Conservation (phyloP, 2,329 filamentous ascomycete genomes). For the Fusarium musae region DNA sequence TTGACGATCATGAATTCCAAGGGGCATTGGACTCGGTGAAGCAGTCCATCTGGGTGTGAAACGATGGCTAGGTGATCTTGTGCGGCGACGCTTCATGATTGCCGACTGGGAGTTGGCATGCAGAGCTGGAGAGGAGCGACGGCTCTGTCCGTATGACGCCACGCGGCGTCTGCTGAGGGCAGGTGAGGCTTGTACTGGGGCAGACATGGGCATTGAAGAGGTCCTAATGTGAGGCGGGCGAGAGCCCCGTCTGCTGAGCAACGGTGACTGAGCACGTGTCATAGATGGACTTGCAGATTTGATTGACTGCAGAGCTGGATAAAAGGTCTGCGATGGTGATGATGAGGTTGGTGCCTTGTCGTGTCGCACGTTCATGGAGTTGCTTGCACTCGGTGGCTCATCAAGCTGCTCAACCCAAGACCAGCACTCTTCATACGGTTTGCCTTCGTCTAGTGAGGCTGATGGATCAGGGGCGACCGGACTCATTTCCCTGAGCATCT, state of each 20-base stretch:
- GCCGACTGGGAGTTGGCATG: conserved; percentile 45
- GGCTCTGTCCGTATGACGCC: conserved; percentile 54
- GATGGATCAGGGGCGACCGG: conserved; percentile 62
- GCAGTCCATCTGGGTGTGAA: conserved; percentile 68
- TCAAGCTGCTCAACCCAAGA: conserved; percentile 73
- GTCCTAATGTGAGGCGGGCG: conserved; percentile 63
- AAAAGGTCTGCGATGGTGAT: conserved; percentile 53
- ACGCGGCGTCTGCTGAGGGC: conserved; percentile 57
- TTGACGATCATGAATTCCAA: conserved; percentile 49
- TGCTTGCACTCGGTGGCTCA: conserved; percentile 59
- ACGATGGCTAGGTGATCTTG: conserved; percentile 66
- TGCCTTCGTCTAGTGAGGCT: conserved; percentile 49
- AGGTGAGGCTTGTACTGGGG: conserved; percentile 53
- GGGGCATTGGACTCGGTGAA: conserved; percentile 57
- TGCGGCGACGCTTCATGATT: conserved; percentile 62
- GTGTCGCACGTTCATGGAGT: conserved; percentile 56
- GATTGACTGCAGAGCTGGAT: conserved; percentile 39
- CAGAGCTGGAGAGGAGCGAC: conserved; percentile 48
- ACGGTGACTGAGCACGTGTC: conserved; percentile 55
- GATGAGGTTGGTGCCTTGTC: conserved; percentile 55
- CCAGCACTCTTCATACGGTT: conserved; percentile 72
- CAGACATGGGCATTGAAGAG: conserved; percentile 60
- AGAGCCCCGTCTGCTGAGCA: conserved; percentile 53
- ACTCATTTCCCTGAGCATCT: conserved; percentile 71
- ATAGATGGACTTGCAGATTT: conserved; percentile 48